Evolutionary conservation across 208 protist species (phyloP), one percentile per base, ranked within the genome.

Genomic region (Acanthamoeba healyi): DNA sequence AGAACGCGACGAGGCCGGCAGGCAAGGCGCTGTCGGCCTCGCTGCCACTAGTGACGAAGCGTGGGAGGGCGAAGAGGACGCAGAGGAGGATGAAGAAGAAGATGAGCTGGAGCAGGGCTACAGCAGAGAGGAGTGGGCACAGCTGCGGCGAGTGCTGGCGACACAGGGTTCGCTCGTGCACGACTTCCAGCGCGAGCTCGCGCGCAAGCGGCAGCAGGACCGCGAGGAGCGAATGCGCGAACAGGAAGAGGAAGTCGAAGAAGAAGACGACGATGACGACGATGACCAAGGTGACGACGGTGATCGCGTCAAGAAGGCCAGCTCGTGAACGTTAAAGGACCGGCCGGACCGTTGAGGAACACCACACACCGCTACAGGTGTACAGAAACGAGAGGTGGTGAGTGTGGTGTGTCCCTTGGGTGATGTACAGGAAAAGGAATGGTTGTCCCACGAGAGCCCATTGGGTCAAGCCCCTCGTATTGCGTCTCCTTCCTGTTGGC

Each of bases 121-220:
- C 44, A 86, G 77, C 44, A n/a, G 46, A 44, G 38, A 49, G 44
- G 77, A 86, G 77, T 86, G 77, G 77, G 77, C 77, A 14, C 44
- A 38, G 10, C 46, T 86, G 44, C 38, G 44, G n/a, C 22, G 32
- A 4, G 46, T 86, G 40, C 24, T 86, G 44, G 77, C 38, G 12
- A 49, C 26, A 6, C 77, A 86, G 15, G 77, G 77, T 19, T 7
- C n/a, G 0, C 77, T 86, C 5, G 12, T 86, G 42, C 24, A 61
- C 44, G 77, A 86, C 77, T 86, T 86, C 46, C 77, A 86, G 46
- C 42, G 42, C 40, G 77, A 86, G 32, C 77, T 86, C 10, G 44
- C 26, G 46, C 77, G 77, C 29, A 86, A 86, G 46, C 14, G 77
- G 44, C 44, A 86, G 29, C 77, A 86, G 44, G 77, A 86, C 34